phyloP scores from a whole-genome alignment of 148 eudicot genomes.

The Camellia sinensis region DNA sequence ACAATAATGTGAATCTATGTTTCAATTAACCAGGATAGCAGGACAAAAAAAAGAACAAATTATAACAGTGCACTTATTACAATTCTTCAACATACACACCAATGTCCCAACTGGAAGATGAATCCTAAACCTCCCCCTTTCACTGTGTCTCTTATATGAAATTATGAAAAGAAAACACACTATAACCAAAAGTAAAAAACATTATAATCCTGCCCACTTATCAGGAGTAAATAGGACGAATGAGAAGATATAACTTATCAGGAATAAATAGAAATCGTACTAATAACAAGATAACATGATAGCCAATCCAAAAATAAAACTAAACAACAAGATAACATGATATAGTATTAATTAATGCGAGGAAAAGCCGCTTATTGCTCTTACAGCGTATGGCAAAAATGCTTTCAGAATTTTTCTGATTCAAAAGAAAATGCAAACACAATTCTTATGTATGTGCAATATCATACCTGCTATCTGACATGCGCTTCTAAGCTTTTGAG shows the following conservation, averaged over 20 bases:
- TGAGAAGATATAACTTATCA: neutral
- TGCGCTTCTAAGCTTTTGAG: constrained; percentile 81
- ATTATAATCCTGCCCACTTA: neutral
- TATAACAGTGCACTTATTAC: no score
- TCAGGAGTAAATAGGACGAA: neutral
- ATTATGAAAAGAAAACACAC: neutral
- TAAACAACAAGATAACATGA: no score
- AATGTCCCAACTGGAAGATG: neutral
- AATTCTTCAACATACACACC: neutral
- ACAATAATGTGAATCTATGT: no score
- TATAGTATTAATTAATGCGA: no score
- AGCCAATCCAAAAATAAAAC: no score
- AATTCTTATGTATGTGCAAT: constrained; percentile 9
- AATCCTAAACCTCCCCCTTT: neutral
- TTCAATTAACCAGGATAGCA: no score
- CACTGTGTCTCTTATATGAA: neutral
- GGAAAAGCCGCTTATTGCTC: no score
- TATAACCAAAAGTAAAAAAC: neutral
- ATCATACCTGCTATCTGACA: constrained; percentile 73
- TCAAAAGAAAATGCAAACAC: neutral
- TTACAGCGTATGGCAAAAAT: no score
- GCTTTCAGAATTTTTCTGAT: constrained; percentile 3
- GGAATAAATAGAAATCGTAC: neutral
- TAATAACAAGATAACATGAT: constrained; percentile 7
- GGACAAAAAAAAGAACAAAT: no score